Conservation (phyloP, 352 stramenopile species). For the Phytopythium aichiense region DNA sequence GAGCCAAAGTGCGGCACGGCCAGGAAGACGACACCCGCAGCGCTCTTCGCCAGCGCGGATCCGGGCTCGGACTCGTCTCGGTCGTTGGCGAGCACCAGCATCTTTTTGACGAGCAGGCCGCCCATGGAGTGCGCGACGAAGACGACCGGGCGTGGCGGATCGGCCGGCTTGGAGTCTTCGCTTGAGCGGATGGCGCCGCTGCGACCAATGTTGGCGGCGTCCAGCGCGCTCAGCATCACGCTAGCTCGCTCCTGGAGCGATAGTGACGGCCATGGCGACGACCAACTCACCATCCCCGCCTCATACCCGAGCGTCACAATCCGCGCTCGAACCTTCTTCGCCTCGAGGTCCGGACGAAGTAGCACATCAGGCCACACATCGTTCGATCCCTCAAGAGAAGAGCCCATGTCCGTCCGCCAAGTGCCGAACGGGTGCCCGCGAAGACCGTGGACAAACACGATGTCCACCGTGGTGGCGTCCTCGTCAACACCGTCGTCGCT, state of each 20-base stretch:
- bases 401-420: conserved; percentile 77
- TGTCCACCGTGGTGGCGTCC: conserved; percentile 34
- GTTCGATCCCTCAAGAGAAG: conserved; percentile 44
- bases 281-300: conserved; percentile 82
- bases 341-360: conserved; percentile 52
- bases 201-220: conserved; percentile 60
- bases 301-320: conserved; percentile 80
- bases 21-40: conserved; percentile 66
- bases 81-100: conserved; percentile 53
- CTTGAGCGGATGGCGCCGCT: conserved; percentile 8
- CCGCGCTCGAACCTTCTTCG: conserved; percentile 35
- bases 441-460: conserved; percentile 84
- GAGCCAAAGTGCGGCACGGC: conserved; percentile 84
- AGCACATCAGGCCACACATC: conserved; percentile 77
- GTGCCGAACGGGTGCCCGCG: conserved; percentile 78
- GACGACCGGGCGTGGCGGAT: conserved; percentile 42
- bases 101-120: conserved; percentile 82
- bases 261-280: conserved; percentile 79
- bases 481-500: background rate
- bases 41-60: conserved; percentile 32
- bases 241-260: conserved; percentile 66
- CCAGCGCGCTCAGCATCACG: conserved; percentile 69
- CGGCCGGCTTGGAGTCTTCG: background rate
- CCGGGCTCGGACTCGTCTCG: background rate
- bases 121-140: conserved; percentile 89